Conservation (phyloP, 345 rosid genomes). For the Ceriops zippeliana region DNA sequence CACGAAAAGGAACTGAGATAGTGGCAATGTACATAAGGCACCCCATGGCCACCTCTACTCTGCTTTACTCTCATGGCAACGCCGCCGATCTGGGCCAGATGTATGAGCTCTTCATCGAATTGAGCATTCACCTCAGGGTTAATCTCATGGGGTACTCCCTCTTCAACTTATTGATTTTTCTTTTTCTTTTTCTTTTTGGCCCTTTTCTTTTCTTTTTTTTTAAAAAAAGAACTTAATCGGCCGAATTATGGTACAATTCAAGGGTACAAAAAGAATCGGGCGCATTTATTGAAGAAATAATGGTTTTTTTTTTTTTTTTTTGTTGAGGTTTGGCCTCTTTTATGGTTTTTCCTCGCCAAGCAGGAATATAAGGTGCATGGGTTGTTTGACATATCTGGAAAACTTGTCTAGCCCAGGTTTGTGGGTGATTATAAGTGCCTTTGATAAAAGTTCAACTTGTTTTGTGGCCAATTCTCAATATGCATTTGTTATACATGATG, state of each 20-base stretch:
- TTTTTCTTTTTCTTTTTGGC: neutral
- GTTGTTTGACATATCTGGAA: no score
- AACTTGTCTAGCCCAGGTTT: no score
- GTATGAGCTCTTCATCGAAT: conserved; percentile 95
- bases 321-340: neutral
- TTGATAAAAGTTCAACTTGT: no score
- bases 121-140: conserved; percentile 86
- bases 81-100: conserved; percentile 97
- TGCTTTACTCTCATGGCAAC: conserved; percentile 89
- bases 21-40: conserved; percentile 73
- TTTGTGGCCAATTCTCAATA: no score
- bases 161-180: neutral
- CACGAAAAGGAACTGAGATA: conserved; percentile 77
- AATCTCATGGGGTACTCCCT: conserved; percentile 77
- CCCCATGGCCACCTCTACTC: conserved; percentile 86
- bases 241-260: neutral
- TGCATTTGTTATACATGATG: no score
- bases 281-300: neutral
- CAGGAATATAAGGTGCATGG: no score
- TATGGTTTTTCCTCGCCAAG: no score
- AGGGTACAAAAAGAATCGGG: neutral
- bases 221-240: neutral
- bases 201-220: neutral
- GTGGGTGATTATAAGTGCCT: no score
- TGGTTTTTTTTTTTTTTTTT: neutral